Evolutionary conservation across 2,329 filamentous ascomycete species (phyloP).

Genomic region (Proliferodiscus dingleyae): DNA sequence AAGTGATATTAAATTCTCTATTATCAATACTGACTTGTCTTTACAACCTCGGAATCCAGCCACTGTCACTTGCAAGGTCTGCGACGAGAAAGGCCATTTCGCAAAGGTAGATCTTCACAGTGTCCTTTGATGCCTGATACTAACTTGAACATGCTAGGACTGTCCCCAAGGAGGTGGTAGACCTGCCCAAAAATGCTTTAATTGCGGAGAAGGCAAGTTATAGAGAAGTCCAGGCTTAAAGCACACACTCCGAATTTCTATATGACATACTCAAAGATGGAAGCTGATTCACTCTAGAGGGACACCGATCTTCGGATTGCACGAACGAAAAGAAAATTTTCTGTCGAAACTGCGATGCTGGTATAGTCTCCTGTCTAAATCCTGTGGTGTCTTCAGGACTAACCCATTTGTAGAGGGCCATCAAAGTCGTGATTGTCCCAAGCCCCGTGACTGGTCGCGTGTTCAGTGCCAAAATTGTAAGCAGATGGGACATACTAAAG

Average conservation of each 20-base stretch:
- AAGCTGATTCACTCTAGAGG: neutral
- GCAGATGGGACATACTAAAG: conserved; percentile 38
- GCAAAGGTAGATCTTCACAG: conserved; percentile 59
- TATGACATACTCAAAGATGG: neutral
- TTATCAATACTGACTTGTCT: conserved; percentile 16
- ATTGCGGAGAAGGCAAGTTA: conserved; percentile 16
- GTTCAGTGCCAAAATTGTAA: conserved; percentile 56
- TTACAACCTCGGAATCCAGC: conserved; percentile 55
- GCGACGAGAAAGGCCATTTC: conserved; percentile 49
- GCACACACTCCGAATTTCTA: neutral
- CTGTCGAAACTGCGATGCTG: conserved; percentile 55
- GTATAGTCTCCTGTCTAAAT: conserved; percentile 5
- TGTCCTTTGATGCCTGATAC: conserved; percentile 14
- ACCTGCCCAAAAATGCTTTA: conserved; percentile 42
- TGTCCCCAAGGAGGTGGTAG: conserved; percentile 57
- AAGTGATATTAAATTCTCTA: conserved; percentile 5
- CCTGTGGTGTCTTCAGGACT: neutral
- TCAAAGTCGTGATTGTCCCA: conserved; percentile 3
- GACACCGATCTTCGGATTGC: conserved; percentile 26
- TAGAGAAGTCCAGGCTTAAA: neutral
- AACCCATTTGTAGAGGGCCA: neutral
- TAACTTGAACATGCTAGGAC: conserved; percentile 34
- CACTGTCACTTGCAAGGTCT: conserved; percentile 34
- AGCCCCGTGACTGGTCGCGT: conserved; percentile 39
- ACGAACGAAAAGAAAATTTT: conserved; percentile 24